phyloP scores from a whole-genome alignment of 306 rosid species.

The Citrullus mucosospermus region DNA sequence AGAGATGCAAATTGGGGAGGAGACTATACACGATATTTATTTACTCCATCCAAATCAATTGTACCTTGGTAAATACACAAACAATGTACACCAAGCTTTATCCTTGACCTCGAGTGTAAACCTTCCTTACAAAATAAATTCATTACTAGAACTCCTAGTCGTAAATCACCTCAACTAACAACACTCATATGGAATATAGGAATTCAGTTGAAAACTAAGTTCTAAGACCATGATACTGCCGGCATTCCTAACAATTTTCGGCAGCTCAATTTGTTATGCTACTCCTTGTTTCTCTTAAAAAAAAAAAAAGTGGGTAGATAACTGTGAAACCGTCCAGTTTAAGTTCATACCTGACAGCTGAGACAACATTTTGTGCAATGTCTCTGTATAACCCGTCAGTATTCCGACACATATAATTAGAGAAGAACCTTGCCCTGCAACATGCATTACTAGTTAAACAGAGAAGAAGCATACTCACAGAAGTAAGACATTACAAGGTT shows the following conservation, averaged over 20 bases:
- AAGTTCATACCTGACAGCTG: conserved; percentile 75
- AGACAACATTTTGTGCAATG: conserved; percentile 74
- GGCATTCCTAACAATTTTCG: neutral
- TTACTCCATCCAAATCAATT: neutral
- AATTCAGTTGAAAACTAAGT: neutral
- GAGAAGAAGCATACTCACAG: conserved; percentile 12
- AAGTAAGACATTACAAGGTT: neutral
- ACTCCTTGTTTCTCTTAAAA: too few relatives aligned
- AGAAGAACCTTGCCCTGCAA: conserved; percentile 95
- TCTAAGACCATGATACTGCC: neutral
- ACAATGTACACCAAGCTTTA: neutral
- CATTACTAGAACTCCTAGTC: neutral
- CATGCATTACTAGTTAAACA: conserved; percentile 17
- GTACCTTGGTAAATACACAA: neutral
- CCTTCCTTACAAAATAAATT: neutral
- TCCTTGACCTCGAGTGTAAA: neutral
- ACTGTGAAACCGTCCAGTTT: conserved; percentile 9
- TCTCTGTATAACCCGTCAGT: conserved; percentile 88
- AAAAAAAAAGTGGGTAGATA: neutral
- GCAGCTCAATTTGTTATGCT: neutral
- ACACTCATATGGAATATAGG: neutral
- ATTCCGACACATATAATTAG: conserved; percentile 86
- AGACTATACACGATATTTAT: neutral
- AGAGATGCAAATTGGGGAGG: neutral
- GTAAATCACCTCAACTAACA: neutral